Evolutionary conservation across 148 eudicot species (phyloP).

Genomic region (Rhododendron simsii): DNA sequence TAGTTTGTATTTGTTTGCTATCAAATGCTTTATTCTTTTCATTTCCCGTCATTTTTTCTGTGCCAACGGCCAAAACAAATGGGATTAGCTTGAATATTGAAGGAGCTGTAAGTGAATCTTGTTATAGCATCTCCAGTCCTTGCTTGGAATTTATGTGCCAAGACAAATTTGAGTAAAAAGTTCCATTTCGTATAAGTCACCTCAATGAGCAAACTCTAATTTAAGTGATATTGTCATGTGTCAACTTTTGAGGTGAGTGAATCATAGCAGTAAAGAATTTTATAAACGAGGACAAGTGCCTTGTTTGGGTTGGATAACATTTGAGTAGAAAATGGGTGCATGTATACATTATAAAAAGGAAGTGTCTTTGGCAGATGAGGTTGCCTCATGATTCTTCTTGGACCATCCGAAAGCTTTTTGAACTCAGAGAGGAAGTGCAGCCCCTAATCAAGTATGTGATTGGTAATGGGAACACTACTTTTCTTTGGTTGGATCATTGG

Average conservation of each 20-base stretch:
- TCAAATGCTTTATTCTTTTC: background rate
- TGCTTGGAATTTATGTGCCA: background rate
- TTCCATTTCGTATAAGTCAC: background rate
- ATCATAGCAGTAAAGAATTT: background rate
- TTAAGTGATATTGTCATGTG: background rate
- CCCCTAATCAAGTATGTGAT: too few relatives aligned
- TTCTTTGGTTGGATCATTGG: too few relatives aligned
- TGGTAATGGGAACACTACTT: too few relatives aligned
- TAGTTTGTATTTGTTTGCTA: background rate
- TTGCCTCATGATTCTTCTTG: too few relatives aligned
- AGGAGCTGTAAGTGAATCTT: background rate
- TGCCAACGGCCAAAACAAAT: background rate
- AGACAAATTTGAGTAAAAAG: background rate
- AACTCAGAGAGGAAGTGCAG: too few relatives aligned
- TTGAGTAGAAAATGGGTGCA: too few relatives aligned
- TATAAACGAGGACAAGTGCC: background rate
- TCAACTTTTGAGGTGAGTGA: background rate
- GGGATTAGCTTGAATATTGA: background rate
- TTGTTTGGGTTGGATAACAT: background rate
- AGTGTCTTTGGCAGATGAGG: too few relatives aligned
- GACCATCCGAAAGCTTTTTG: too few relatives aligned
- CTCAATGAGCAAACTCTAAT: background rate
- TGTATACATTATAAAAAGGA: too few relatives aligned
- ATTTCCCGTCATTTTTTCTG: background rate
- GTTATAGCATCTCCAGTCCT: background rate